Conservation (phyloP, 768 basidiomycete species). For the Tulasnella sp. region DNA sequence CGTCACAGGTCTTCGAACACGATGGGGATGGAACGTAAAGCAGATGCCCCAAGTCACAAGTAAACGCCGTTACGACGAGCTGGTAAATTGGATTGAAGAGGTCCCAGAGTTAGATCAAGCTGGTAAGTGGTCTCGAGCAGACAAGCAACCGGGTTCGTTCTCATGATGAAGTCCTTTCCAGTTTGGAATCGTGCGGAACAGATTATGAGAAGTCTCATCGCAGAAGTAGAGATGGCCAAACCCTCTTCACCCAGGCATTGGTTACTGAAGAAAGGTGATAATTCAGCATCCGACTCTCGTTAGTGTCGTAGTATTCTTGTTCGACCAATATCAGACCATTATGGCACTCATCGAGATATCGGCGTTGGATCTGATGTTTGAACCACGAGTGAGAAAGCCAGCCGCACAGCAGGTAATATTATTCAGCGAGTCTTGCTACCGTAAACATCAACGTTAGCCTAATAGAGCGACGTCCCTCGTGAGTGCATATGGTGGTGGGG, state of each 20-base stretch:
- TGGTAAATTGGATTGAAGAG: background rate
- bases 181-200: background rate
- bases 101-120: background rate
- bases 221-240: background rate
- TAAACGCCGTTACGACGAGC: background rate
- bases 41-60: background rate
- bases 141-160: background rate
- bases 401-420: too few relatives aligned
- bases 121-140: background rate
- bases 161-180: background rate
- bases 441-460: too few relatives aligned
- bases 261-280: background rate
- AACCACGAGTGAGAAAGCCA: too few relatives aligned
- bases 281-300: too few relatives aligned
- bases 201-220: background rate
- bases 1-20: background rate
- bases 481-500: too few relatives aligned
- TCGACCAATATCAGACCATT: too few relatives aligned
- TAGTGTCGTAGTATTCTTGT: too few relatives aligned
- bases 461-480: too few relatives aligned
- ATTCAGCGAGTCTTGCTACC: too few relatives aligned
- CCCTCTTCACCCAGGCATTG: background rate
- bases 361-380: too few relatives aligned
- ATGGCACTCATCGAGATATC: too few relatives aligned
- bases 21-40: background rate